Evolutionary conservation across 2,329 filamentous ascomycete species (phyloP).

Genomic region (Delphinella strobiligena): DNA sequence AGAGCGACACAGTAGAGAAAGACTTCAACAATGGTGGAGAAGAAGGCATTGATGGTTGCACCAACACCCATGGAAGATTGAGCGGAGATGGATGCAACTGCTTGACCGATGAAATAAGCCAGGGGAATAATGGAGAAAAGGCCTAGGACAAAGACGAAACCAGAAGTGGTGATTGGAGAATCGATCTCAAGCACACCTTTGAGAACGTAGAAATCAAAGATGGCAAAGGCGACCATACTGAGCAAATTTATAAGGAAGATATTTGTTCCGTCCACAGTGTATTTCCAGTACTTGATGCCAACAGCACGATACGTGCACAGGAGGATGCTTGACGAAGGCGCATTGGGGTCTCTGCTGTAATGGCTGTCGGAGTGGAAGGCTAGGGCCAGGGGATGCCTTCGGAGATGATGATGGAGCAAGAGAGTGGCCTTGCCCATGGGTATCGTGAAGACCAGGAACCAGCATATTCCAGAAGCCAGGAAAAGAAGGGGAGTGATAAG

Average conservation of each 20-base stretch:
- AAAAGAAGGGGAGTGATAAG: constrained; percentile 78
- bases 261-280: constrained; percentile 95
- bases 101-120: constrained; percentile 97
- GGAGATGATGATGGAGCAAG: constrained; percentile 79
- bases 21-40: constrained; percentile 93
- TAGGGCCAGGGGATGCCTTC: constrained; percentile 81
- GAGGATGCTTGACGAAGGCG: constrained; percentile 71
- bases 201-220: constrained; percentile 82
- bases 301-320: constrained; percentile 95
- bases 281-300: constrained; percentile 96
- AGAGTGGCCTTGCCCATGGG: constrained; percentile 95
- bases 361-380: constrained; percentile 82
- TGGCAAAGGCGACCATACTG: constrained; percentile 83
- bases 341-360: constrained; percentile 58
- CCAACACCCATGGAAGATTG: constrained; percentile 98
- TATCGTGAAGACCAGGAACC: constrained; percentile 95
- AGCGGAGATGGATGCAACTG: constrained; percentile 93
- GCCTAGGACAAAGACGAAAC: constrained; percentile 73
- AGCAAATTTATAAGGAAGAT: constrained; percentile 98
- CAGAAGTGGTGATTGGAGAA: constrained; percentile 64
- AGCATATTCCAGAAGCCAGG: constrained; percentile 77
- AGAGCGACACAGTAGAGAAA: constrained; percentile 94
- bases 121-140: constrained; percentile 89
- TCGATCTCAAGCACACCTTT: constrained; percentile 56
- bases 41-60: constrained; percentile 95